Evolutionary conservation across 495 filamentous ascomycete genomes (phyloP), one percentile per base, ranked within the genome.

Genomic region (Letharia columbiana): DNA sequence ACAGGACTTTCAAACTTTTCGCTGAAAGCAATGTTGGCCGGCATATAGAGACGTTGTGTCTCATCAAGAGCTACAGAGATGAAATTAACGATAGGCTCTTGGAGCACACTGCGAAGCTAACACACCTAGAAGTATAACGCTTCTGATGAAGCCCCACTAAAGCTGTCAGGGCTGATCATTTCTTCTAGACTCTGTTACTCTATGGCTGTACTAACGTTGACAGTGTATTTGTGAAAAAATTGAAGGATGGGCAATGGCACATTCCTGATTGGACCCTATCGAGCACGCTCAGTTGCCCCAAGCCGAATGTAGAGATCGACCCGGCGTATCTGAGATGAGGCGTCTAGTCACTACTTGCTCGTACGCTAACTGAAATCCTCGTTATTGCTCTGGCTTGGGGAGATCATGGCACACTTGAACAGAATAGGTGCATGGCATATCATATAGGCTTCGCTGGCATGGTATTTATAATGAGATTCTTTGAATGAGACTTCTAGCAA

Each of bases 1-100:
- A 72, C 1, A 75, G 76, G 44, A 75, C 75, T 39, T 65, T 77
- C 41, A 68, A 75, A 60, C 74, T 74, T 70, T 65, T 78, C 1
- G 75, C 75, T 20, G 74, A 72, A 13, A 67, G 70, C 20, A 59
- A 23, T 1, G 35, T 66, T 23, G 64, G 64, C n/a, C 40, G 28
- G 28, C 35, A 54, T 28, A 28, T 69, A 37, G 64, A 66, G 31
- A 60, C 47, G 9, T 59, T 69, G 4, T 64, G 66, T 54, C 66
- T 69, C 40, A 69, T 64, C 3, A 63, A 49, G 59, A 42, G 42
- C 39, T 60, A 64, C 2, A 58, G 10, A 7, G 63, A 62, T 18
- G 71, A 69, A 10, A 37, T 68, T 20, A 70, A 74, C 54, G 70
- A 70, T 5, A 4, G 56, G 2, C 56, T 52, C 12, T 39, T 62